Evolutionary conservation across 2,329 filamentous ascomycete species (phyloP).

Genomic region (Trichoderma arundinaceum): DNA sequence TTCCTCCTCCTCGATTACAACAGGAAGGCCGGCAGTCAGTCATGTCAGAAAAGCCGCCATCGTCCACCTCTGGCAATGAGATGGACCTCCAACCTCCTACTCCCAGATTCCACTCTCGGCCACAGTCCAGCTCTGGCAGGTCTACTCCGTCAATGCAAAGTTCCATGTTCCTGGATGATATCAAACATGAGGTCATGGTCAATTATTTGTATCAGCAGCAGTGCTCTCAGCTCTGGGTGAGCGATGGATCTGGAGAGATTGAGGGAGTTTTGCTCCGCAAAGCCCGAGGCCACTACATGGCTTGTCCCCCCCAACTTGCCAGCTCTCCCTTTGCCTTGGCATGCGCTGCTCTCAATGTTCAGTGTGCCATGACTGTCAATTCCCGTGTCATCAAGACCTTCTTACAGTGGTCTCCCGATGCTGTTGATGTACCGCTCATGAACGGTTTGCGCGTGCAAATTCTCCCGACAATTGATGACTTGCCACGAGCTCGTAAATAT

Average conservation of each 20-base stretch:
- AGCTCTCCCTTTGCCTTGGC: conserved; percentile 68
- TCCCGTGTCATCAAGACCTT: conserved; percentile 81
- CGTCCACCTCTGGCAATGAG: conserved; percentile 43
- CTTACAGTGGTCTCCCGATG: conserved; percentile 72
- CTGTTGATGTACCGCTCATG: conserved; percentile 74
- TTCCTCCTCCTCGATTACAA: conserved; percentile 33
- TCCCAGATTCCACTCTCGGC: conserved; percentile 43
- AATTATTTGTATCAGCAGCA: conserved; percentile 84
- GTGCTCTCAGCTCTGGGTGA: conserved; percentile 75
- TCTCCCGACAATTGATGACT: conserved; percentile 71
- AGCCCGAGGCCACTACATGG: conserved; percentile 70
- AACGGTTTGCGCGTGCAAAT: conserved; percentile 81
- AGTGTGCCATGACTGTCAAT: conserved; percentile 82
- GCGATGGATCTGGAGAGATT: conserved; percentile 68
- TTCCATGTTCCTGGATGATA: conserved; percentile 68
- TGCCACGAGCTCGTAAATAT: conserved; percentile 73
- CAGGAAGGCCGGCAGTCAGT: conserved; percentile 37
- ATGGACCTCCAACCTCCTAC: conserved; percentile 57
- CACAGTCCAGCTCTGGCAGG: conserved; percentile 52
- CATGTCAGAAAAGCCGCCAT: conserved; percentile 47
- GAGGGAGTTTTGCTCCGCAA: conserved; percentile 78
- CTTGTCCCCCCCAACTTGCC: conserved; percentile 69
- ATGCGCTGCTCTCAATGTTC: conserved; percentile 70
- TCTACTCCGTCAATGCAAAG: conserved; percentile 52
- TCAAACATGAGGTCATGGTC: conserved; percentile 83